A percentile compares a stretch with the other conserved stretches of the same genome.
These are phyloP conservation scores for Iberis pinnata DNA, from an alignment of 345 rosid genomes.

Conservation along the genomic window DNA sequence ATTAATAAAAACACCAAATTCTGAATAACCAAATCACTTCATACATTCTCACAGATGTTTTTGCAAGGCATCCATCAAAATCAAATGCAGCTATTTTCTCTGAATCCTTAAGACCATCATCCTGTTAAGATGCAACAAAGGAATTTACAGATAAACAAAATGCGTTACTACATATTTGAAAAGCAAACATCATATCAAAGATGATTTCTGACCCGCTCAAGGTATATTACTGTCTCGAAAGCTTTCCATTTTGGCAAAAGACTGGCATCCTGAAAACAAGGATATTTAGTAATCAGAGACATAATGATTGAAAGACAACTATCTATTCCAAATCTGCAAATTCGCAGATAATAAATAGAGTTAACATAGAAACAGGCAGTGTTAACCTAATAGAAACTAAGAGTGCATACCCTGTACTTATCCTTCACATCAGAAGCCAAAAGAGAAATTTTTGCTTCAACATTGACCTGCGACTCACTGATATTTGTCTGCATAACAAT, in stretches of 20 bases:
- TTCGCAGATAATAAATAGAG: not conserved
- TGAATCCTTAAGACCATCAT: conserved; percentile 70
- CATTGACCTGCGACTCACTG: conserved; percentile 30
- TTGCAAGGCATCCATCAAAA: conserved; percentile 93
- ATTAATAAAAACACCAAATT: not conserved
- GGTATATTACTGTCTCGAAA: conserved; percentile 75
- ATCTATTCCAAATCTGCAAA: conserved; percentile 15
- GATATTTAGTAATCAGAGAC: conserved; percentile 8
- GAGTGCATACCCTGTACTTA: conserved; percentile 53
- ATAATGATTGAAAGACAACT: conserved; percentile 8
- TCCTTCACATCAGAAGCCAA: conserved; percentile 58
- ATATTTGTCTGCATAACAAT: conserved; percentile 20
- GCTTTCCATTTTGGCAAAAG: conserved; percentile 86
- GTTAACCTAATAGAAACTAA: not conserved
- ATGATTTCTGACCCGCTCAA: conserved; percentile 56
- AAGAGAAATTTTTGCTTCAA: conserved; percentile 35
- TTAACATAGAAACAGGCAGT: not conserved
- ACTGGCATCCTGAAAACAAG: conserved; percentile 49
- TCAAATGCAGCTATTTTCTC: conserved; percentile 91
- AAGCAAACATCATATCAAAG: conserved; percentile 3
- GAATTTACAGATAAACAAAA: not conserved
- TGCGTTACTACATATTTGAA: not conserved
- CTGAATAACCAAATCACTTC: not conserved
- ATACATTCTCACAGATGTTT: conserved; percentile 76
- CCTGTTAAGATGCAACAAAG: conserved; percentile 36